Evolutionary conservation across 352 stramenopile genomes (phyloP), one percentile per base, ranked within the genome.

Genomic region (Phytophthora idaei): DNA sequence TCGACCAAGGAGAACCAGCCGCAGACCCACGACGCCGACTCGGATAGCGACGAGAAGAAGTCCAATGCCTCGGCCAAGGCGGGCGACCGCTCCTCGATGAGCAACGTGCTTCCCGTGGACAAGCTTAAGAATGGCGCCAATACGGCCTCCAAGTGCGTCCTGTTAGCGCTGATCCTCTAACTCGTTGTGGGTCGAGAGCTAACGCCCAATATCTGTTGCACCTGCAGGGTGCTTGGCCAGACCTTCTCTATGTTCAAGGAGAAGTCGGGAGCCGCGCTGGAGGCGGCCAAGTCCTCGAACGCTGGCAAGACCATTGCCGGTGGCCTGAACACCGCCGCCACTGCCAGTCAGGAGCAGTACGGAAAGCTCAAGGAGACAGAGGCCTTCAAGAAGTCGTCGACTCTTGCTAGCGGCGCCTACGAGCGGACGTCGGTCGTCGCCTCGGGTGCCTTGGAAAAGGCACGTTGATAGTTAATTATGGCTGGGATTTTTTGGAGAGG

Each of bases 71-170:
- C 81, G 27, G 78, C 78, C 57, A 89, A 92, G 68, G 53, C 64
- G n/a, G 50, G 29, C 36, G 74, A 83, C 42, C 78, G 81, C 48
- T 78, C 87, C 8, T 94, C 88, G 1, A 46, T 96, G 15, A 77
- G 73, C 53, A 94, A 96, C 57, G 86, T 93, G 10, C 67, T 96
- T 25, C 88, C 88, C 0, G 84, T 96, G 27, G 88, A 96, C 62
- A 94, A 94, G 77, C 76, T 96, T 64, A 96, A 96, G 83, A 96
- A 96, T 63, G 88, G 88, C 51, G 88, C 88, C 5, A 85, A 73
- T 31, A 93, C 83, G 1, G 88, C 88, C 31, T 80, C 78, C 52
- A 93, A 93, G 86, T 93, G 59, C 31, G 81, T 76, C 2, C 14
- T 50, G 11, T 21, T 2, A 46, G n/a, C 4, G 46, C 25, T 15